These are phyloP conservation scores for Chondrostereum purpureum DNA, from an alignment of 1,284 basidiomycete genomes.

Conservation along the genomic window DNA sequence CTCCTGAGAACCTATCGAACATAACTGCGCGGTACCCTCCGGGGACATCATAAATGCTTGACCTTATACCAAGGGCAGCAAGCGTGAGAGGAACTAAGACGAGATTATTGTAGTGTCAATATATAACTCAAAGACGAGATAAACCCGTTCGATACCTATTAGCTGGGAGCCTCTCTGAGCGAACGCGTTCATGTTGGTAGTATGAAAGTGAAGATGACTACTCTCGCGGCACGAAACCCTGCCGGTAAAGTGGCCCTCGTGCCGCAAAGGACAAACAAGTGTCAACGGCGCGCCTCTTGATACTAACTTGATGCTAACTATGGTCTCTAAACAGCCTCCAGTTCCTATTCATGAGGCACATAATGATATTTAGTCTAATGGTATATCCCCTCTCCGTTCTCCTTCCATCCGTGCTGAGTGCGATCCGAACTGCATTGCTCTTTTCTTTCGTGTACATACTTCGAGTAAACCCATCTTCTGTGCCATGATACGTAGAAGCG, in stretches of 20 bases:
- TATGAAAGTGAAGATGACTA: background rate
- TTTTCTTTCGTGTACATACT: constrained; percentile 73
- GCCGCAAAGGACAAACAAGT: background rate
- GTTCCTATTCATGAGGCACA: too few relatives aligned
- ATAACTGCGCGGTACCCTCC: constrained; percentile 95
- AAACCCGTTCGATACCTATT: constrained; percentile 6
- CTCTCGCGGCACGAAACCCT: too few relatives aligned
- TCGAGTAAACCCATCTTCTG: constrained; percentile 60
- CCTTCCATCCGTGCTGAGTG: constrained; percentile 85
- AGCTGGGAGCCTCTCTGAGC: constrained; percentile 11
- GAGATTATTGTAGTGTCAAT: too few relatives aligned
- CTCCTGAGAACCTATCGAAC: constrained; percentile 97
- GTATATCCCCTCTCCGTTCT: constrained; percentile 47
- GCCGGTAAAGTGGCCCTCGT: background rate
- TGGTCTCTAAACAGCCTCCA: too few relatives aligned
- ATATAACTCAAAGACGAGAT: background rate
- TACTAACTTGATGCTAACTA: too few relatives aligned
- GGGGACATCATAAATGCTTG: constrained; percentile 88
- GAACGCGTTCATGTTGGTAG: constrained; percentile 9
- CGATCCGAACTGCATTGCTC: constrained; percentile 97
- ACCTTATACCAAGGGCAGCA: constrained; percentile 59
- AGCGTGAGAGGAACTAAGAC: constrained; percentile 69
- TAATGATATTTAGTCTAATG: constrained; percentile 24
- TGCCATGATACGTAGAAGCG: constrained; percentile 70
- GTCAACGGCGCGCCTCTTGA: background rate